Evolutionary conservation across 305 asterid species (phyloP), one percentile per base, ranked within the genome.

Genomic region (Caryopteris hybrid): DNA sequence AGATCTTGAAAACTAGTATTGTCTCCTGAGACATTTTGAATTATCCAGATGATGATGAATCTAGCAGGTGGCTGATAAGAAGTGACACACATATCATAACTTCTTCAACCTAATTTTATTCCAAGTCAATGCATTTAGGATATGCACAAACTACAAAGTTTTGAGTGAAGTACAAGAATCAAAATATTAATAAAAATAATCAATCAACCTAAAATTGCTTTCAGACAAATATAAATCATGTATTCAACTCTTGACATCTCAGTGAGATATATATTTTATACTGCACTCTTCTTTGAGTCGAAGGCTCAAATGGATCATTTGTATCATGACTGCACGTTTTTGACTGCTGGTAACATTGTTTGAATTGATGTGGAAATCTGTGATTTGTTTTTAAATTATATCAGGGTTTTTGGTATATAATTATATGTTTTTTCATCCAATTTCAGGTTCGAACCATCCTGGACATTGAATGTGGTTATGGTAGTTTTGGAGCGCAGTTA

Each of bases 391-490:
- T 16, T 16, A 22, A 22, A 31, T 25, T 11, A 20, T 8, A 3
- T 8, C 64, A n/a, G 13, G 59, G 31, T 23, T 64, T 42, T 31
- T 18, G 34, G 61, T 43, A 8, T 39, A 50, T 67, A 64, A 73
- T 12, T 67, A 8, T 21, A 22, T 69, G 6, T n/a, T 62, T 42
- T 66, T 11, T 70, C 51, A 66, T 63, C 54, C 18, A 70, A 41
- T 77, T 75, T 76, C 93, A 92, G 98, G 87, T 95, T 58, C 89
- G 98, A 58, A 90, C 88, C 58, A 82, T 95, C 76, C 76, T 92
- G 81, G 99, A 95, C 78, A 84, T 95, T 73, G 98, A 96, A 71
- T 95, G 99, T 79, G 99, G 99, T 57, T 95, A 86, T 75, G 99
- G 99, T 73, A 95, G 96, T 82, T 90, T 91, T 73, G 99, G 99